phyloP scores from a whole-genome alignment of 2,329 filamentous ascomycete species.

The Akanthomyces muscarius region DNA sequence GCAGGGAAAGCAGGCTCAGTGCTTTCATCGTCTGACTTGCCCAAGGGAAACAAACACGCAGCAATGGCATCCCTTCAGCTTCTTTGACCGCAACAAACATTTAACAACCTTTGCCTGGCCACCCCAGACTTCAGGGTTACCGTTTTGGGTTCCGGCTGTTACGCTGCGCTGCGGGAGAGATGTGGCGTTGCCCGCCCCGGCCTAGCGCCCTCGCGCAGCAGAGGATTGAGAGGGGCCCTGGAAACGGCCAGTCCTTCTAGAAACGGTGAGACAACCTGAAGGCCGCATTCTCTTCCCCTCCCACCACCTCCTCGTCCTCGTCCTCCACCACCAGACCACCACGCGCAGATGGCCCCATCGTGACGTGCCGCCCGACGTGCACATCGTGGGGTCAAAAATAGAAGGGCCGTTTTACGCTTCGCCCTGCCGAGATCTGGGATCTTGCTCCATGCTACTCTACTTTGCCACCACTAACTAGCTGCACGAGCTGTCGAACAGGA shows the following conservation, averaged over 20 bases:
- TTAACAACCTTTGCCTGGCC: background rate
- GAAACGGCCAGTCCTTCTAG: slow-evolving; percentile 7
- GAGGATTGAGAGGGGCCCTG: background rate
- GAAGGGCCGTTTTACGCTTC: slow-evolving; percentile 13
- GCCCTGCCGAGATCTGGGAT: slow-evolving; percentile 16
- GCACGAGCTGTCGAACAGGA: background rate
- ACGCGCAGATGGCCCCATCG: slow-evolving; percentile 9
- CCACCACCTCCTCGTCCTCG: background rate
- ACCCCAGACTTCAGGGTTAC: background rate
- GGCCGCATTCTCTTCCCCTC: background rate
- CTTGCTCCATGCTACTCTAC: slow-evolving; percentile 7
- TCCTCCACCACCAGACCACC: background rate
- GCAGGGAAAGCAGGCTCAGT: too few species aligned
- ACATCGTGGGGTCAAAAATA: slow-evolving; percentile 15
- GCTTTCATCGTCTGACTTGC: too few species aligned
- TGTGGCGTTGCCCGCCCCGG: slow-evolving; percentile 3
- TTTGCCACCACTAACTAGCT: slow-evolving; percentile 13
- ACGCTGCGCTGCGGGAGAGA: slow-evolving; percentile 11
- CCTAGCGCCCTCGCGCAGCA: background rate
- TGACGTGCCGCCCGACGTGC: slow-evolving; percentile 7
- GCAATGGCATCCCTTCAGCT: background rate
- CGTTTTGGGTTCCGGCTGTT: slow-evolving; percentile 4
- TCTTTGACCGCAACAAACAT: background rate
- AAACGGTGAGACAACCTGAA: slow-evolving; percentile 10
- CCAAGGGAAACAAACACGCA: too few species aligned